Evolutionary conservation across 805 yeast species (phyloP).

Genomic region (Yarrowia deformans): DNA sequence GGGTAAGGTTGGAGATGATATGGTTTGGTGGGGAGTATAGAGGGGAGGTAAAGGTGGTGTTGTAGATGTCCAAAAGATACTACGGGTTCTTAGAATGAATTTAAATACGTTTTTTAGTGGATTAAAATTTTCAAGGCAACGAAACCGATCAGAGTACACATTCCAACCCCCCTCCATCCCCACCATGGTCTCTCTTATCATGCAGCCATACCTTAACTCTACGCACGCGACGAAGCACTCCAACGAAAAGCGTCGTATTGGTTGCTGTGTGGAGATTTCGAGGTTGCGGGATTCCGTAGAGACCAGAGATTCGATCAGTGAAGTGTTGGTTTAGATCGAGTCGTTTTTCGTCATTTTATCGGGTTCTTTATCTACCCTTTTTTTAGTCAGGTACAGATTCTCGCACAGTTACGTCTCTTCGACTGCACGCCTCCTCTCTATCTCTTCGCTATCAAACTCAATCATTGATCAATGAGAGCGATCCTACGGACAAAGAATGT

Average conservation of each 20-base stretch:
- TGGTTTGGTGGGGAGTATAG: neutral
- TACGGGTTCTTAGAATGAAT: no score
- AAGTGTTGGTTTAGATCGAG: no score
- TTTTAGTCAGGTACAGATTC: no score
- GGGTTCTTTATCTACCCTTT: no score
- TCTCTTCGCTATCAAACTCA: constrained; percentile 1
- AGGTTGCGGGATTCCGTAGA: no score
- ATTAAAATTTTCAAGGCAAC: no score
- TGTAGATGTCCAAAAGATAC: neutral
- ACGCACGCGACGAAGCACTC: neutral
- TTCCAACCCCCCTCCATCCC: neutral
- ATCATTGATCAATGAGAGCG: neutral
- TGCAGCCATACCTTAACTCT: constrained; percentile 13
- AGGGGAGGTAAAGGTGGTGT: neutral
- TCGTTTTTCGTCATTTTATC: no score
- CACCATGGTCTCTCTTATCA: constrained; percentile 4
- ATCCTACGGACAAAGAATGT: neutral
- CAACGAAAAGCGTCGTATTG: neutral
- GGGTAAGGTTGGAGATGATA: neutral
- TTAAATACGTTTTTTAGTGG: no score
- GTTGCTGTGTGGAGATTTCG: neutral
- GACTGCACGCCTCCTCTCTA: neutral
- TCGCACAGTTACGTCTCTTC: no score
- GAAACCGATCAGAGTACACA: no score
- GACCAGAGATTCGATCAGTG: no score